Conservation (phyloP, 1,139 yeast species). For the Yamadazyma sp. region DNA sequence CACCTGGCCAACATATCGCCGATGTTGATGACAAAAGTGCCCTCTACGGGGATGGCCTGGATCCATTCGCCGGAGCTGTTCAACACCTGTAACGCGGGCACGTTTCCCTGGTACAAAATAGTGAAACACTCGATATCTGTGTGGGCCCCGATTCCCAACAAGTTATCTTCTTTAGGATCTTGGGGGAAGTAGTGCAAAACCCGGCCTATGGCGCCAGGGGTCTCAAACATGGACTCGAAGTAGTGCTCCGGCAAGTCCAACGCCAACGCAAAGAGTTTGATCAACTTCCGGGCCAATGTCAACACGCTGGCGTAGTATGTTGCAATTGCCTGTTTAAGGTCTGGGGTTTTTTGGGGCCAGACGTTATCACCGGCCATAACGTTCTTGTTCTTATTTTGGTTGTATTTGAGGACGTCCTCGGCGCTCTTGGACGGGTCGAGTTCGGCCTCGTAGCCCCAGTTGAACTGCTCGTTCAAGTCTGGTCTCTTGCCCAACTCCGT, state of each 20-base stretch:
- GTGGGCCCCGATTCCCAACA: conserved; percentile 18
- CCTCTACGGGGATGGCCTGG: conserved; percentile 14
- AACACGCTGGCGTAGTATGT: conserved; percentile 13
- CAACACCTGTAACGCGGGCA: conserved; percentile 16
- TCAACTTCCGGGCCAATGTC: conserved; percentile 13
- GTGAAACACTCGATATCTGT: conserved; percentile 18
- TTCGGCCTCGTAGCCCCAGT: conserved; percentile 18
- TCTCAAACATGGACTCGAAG: conserved; percentile 13
- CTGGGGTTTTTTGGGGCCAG: conserved; percentile 15
- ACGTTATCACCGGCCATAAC: conserved; percentile 17
- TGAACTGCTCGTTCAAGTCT: conserved; percentile 17
- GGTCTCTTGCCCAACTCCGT: conserved; percentile 16
- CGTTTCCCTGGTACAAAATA: conserved; percentile 16
- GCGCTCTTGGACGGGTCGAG: conserved; percentile 14
- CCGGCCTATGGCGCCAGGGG: conserved; percentile 18
- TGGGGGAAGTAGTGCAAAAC: conserved; percentile 17
- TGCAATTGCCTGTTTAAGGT: conserved; percentile 10
- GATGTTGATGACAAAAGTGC: conserved; percentile 16
- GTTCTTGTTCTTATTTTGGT: conserved; percentile 7
- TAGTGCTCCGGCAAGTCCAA: conserved; percentile 14
- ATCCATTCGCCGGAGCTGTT: conserved; percentile 17
- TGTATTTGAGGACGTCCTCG: conserved; percentile 12
- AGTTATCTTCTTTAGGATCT: conserved; percentile 11
- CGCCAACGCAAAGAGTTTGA: conserved; percentile 16
- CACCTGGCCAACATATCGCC: conserved; percentile 19